Percentiles rank a stretch among this genome's conserved stretches.
Evolutionary conservation across 1,284 basidiomycete genomes (phyloP).

Genomic region (Amylostereum chailletii): DNA sequence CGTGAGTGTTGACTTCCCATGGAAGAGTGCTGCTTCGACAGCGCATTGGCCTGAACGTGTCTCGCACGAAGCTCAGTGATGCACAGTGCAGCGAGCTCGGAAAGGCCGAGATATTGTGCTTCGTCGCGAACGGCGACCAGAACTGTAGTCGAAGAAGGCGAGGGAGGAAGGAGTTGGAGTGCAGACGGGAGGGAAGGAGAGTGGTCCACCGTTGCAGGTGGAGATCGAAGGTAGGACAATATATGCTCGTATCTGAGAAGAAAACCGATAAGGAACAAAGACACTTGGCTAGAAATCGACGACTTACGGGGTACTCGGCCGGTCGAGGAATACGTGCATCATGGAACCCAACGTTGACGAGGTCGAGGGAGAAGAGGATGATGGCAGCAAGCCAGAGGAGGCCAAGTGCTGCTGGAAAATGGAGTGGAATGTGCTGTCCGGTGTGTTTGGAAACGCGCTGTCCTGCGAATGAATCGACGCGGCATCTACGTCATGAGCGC

Average conservation of each 20-base stretch:
- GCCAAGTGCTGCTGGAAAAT: conserved; percentile 55
- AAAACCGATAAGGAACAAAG: conserved; percentile 1
- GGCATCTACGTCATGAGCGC: conserved; percentile 16
- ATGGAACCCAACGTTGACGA: too few species aligned
- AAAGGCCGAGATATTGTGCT: conserved; percentile 59
- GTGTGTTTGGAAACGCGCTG: conserved; percentile 15
- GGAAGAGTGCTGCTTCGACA: conserved; percentile 17
- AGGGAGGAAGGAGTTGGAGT: conserved; percentile 39
- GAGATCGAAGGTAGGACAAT: conserved; percentile 58
- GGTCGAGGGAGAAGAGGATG: conserved; percentile 25
- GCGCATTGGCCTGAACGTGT: conserved; percentile 5
- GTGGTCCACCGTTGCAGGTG: conserved; percentile 31
- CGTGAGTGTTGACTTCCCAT: conserved; percentile 19
- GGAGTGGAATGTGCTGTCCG: conserved; percentile 27
- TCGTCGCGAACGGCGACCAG: conserved; percentile 70
- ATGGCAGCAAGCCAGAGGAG: conserved; percentile 44
- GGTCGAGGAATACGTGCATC: conserved; percentile 73
- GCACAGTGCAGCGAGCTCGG: conserved; percentile 53
- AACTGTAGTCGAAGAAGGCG: conserved; percentile 39
- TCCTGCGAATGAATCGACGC: conserved; percentile 32
- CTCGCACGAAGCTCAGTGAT: conserved; percentile 50
- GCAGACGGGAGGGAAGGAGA: conserved; percentile 50
- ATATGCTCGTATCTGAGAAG: conserved; percentile 54
- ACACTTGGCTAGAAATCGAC: neutral
- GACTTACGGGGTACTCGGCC: conserved; percentile 69